phyloP scores from a whole-genome alignment of 73 alveolate genomes.

The Blepharisma stoltei region DNA sequence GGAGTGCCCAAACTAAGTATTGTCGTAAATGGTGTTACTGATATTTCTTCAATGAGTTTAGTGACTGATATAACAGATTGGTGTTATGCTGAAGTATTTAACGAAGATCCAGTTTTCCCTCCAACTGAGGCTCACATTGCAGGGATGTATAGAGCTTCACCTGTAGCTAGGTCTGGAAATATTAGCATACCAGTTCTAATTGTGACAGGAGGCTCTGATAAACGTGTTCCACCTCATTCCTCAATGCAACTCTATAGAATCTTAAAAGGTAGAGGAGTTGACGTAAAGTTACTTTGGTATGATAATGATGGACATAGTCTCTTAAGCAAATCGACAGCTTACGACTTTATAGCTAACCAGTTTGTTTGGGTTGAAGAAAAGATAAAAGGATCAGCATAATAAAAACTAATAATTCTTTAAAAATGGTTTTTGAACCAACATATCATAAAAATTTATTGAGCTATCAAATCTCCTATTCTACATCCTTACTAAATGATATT shows the following conservation, averaged over 20 bases:
- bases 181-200: constrained; percentile 40
- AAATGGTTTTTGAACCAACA: too few species aligned
- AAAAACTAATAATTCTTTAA: not conserved
- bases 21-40: not conserved
- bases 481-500: too few species aligned
- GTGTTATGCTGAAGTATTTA: not conserved
- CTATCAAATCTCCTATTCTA: too few species aligned
- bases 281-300: constrained; percentile 37
- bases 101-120: not conserved
- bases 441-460: too few species aligned
- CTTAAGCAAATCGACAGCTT: constrained; percentile 25
- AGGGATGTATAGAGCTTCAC: constrained; percentile 34
- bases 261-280: constrained; percentile 37
- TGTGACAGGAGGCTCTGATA: constrained; percentile 41
- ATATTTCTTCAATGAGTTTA: not conserved
- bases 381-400: not conserved
- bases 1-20: not conserved
- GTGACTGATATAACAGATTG: not conserved
- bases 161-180: constrained; percentile 30
- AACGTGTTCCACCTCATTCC: constrained; percentile 40
- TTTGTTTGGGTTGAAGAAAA: constrained; percentile 34
- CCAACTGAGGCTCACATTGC: not conserved
- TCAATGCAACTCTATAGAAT: constrained; percentile 33
- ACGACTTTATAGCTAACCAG: constrained; percentile 35
- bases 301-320: constrained; percentile 53